Evolutionary conservation across 768 basidiomycete species (phyloP), one percentile per base, ranked within the genome.

Genomic region (Macrolepiota albuminosa): DNA sequence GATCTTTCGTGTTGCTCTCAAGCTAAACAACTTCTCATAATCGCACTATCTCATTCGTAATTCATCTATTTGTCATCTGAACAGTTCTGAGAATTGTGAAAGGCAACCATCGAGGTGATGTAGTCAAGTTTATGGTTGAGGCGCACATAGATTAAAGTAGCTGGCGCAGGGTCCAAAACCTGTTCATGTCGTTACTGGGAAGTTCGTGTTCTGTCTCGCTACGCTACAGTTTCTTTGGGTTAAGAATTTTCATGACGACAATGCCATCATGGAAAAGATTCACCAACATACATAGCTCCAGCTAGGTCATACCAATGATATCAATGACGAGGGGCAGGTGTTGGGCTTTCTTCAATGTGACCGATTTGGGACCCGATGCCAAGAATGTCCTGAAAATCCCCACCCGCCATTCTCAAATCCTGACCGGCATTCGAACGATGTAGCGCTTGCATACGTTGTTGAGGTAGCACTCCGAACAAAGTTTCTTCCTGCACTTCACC

Each of bases 391-490:
- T 87, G 78, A 56, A 88, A 65, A 57, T 85, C 82, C 55, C 83
- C 80, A 0, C 88, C 87, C n/a, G 82, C 72, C 80, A 90, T 77
- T 67, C 77, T 75, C 62, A 89, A 63, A 53, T 77, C 69, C 16
- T 70, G 70, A 18, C 62, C 54, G 68, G 46, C 50, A 48, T 56
- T 58, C 53, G 61, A 64, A 21, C 42, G 59, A 60, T 61, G 61
- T 13, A 62, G 63, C 52, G 63, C 68, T 40, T 68, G 69, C 60
- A 71, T 68, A 50, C 84, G 74, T 61, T 81, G 80, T 39, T 76
- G 81, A 43, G 84, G 85, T 9, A 81, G 80, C 11, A 84, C 81
- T 16, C 89, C 89, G 71, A 91, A 91, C 56, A 91, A 72, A 13
- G 89, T 89, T 70, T 90, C 87, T 66, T 86, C 84, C 53, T 78